Evolutionary conservation across 257 asterid genomes (phyloP), one percentile per base, ranked within the genome.

Genomic region (Ligustrum vulgare): DNA sequence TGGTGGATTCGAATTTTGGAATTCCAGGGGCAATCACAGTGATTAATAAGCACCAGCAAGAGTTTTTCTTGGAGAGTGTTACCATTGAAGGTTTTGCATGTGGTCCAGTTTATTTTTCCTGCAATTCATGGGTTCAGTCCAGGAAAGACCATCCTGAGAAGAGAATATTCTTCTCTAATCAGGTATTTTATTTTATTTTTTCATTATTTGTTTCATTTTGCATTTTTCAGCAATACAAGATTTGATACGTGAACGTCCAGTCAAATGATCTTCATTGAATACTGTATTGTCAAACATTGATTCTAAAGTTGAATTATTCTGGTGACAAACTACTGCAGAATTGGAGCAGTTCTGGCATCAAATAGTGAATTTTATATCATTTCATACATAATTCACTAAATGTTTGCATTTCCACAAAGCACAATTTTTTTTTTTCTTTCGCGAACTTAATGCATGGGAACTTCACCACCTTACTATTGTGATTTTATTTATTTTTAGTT

Each of bases 111-210:
- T 96, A 92, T 73, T 95, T 95, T 51, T 91, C 99, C 79, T 90
- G 98, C 80, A 85, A 90, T 73, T 92, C 98, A 23, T 93, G 97
- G 98, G 97, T 95, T 45, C 99, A 93, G 75, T 81, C 97, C 73
- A 78, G 64, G 76, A 94, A 85, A 80, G 84, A 89, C 81, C 91
- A 89, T 75, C 95, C 94, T 72, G 91, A 85, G 6, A 86, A 85
- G 70, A 91, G 97, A 73, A 69, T 95, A 34, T 92, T 95, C 90
- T 95, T 93, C 81, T 85, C 94, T 66, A 95, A 95, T 84, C 90
- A 94, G 98, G 99, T 92, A 81, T 22, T 58, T 45, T 22, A 0
- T 0, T 54, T 36, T 22, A 2, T 4, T 23, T 15, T 5, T n/a
- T 18, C 2, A 6, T 13, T 16, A 15, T 8, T 71, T 64, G 68